These are phyloP conservation scores for Starmera quercuum DNA, from an alignment of 805 yeast species.

Conservation along the genomic window DNA sequence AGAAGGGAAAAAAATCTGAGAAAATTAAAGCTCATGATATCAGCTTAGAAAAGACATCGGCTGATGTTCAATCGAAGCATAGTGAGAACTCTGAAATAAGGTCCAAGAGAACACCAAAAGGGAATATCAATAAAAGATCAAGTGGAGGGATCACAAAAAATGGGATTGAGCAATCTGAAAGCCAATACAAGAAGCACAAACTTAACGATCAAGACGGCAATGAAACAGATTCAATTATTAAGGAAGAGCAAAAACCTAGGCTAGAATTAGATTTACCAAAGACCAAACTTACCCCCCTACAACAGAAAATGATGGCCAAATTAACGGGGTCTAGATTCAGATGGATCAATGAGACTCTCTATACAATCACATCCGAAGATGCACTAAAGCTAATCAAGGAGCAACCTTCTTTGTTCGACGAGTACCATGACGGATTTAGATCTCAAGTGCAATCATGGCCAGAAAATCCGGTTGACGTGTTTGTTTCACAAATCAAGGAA, in stretches of 20 bases:
- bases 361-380: conserved; percentile 71
- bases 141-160: background rate
- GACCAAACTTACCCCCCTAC: conserved; percentile 73
- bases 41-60: conserved; percentile 6
- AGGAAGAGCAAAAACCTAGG: conserved; percentile 3
- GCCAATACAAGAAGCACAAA: conserved; percentile 6
- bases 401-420: conserved; percentile 87
- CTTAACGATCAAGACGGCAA: conserved; percentile 2
- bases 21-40: conserved; percentile 4
- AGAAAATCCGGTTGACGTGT: conserved; percentile 93
- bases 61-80: background rate
- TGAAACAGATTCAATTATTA: conserved; percentile 5
- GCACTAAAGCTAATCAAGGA: conserved; percentile 67
- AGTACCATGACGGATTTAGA: conserved; percentile 91
- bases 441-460: conserved; percentile 98
- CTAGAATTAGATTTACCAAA: conserved; percentile 16
- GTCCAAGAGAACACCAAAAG: background rate
- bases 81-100: background rate
- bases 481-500: conserved; percentile 60
- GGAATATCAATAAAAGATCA: background rate
- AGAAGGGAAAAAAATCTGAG: conserved; percentile 17
- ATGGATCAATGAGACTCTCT: conserved; percentile 97
- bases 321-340: conserved; percentile 92
- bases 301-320: conserved; percentile 92
- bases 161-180: background rate